Evolutionary conservation across 345 rosid species (phyloP).

Genomic region (Geranium brycei): DNA sequence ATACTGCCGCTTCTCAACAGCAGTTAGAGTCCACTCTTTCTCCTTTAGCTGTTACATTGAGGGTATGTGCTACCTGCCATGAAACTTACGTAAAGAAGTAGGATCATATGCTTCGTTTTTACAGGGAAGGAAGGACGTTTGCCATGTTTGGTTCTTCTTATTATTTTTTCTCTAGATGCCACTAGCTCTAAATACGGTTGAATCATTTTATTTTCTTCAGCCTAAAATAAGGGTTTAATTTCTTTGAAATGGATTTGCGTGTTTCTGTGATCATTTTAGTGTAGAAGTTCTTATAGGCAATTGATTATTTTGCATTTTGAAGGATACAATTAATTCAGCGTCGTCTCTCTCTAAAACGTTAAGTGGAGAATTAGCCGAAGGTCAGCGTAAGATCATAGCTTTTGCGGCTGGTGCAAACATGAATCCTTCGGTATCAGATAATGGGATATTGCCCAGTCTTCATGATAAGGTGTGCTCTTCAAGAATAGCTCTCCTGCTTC

Average conservation of each 20-base stretch:
- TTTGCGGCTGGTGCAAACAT: constrained; percentile 45
- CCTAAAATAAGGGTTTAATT: neutral
- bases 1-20: constrained; percentile 50
- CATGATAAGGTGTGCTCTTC: constrained; percentile 34
- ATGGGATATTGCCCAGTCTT: constrained; percentile 43
- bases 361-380: constrained; percentile 56
- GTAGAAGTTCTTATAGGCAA: no score
- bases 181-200: neutral
- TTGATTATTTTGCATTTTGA: constrained; percentile 3
- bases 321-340: constrained; percentile 60
- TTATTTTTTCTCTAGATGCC: neutral
- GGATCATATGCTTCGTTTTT: neutral
- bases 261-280: no score
- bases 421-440: constrained; percentile 38
- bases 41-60: constrained; percentile 40
- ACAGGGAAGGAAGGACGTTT: neutral
- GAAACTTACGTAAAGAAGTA: neutral
- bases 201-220: neutral
- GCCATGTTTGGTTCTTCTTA: neutral
- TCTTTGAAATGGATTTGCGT: no score
- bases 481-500: neutral
- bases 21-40: constrained; percentile 58
- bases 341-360: constrained; percentile 45
- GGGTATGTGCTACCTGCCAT: constrained; percentile 28
- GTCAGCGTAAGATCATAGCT: constrained; percentile 51